These are phyloP conservation scores for Didymella segeticola DNA, from an alignment of 2,329 filamentous ascomycete genomes.

Conservation along the genomic window DNA sequence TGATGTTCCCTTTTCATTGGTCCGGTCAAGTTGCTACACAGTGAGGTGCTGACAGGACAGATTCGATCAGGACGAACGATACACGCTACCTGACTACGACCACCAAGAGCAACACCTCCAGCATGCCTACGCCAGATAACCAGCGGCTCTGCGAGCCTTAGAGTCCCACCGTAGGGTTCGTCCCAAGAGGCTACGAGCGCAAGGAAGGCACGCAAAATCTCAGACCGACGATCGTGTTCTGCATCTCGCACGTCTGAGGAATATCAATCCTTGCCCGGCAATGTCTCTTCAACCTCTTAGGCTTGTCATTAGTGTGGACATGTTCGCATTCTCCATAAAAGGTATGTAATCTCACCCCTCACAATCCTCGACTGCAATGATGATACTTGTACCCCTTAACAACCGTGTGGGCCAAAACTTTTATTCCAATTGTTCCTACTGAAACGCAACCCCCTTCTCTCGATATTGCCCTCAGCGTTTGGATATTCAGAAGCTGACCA, in stretches of 20 bases:
- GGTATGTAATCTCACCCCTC: not conserved
- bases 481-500: constrained; percentile 20
- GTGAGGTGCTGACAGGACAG: constrained; percentile 10
- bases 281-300: no score
- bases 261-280: no score
- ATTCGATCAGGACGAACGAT: not conserved
- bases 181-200: not conserved
- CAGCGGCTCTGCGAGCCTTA: no score
- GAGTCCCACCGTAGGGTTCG: no score
- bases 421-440: constrained; percentile 96
- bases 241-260: no score
- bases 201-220: no score
- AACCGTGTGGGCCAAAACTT: constrained; percentile 58
- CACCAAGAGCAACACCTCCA: not conserved
- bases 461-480: not conserved
- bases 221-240: no score
- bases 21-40: not conserved
- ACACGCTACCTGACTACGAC: not conserved
- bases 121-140: not conserved
- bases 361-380: constrained; percentile 57
- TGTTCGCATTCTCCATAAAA: not conserved
- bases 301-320: no score
- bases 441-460: constrained; percentile 56
- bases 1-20: constrained; percentile 12
- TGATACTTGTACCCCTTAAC: constrained; percentile 63